Evolutionary conservation across 2,329 filamentous ascomycete species (phyloP).

Genomic region (Aspergillus fijiensis): DNA sequence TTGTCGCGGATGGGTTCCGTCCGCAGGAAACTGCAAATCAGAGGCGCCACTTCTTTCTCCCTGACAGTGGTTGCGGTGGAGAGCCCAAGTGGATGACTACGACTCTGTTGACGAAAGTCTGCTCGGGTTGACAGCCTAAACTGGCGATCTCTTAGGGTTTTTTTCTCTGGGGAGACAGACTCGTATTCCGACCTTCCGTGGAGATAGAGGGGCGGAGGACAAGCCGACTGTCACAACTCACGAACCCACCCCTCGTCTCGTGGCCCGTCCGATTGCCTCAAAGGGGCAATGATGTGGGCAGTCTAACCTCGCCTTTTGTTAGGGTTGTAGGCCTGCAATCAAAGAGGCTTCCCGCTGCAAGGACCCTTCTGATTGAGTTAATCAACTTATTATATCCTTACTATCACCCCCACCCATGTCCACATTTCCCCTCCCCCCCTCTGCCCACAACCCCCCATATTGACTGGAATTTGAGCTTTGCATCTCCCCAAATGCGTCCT

Average conservation of each 20-base stretch:
- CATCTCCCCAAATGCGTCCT: not conserved
- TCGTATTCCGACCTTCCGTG: not conserved
- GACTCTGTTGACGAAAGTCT: too few species aligned
- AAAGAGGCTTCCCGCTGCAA: not conserved
- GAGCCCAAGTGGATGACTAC: too few species aligned
- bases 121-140: not conserved
- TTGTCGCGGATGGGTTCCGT: not conserved
- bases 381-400: not conserved
- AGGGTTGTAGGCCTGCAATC: not conserved
- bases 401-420: slow-evolving; percentile 5
- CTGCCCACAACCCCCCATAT: not conserved
- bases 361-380: not conserved
- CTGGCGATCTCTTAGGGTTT: not conserved
- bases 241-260: not conserved
- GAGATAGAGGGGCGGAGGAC: too few species aligned
- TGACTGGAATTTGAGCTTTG: not conserved
- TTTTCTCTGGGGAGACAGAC: too few species aligned
- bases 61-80: not conserved
- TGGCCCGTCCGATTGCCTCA: not conserved
- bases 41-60: not conserved
- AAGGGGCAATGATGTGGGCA: not conserved
- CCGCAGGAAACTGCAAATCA: not conserved
- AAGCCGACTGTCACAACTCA: not conserved
- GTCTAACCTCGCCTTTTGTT: not conserved
- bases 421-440: not conserved